Evolutionary conservation across 2,329 filamentous ascomycete genomes (phyloP).

Genomic region (Colletotrichum godetiae): DNA sequence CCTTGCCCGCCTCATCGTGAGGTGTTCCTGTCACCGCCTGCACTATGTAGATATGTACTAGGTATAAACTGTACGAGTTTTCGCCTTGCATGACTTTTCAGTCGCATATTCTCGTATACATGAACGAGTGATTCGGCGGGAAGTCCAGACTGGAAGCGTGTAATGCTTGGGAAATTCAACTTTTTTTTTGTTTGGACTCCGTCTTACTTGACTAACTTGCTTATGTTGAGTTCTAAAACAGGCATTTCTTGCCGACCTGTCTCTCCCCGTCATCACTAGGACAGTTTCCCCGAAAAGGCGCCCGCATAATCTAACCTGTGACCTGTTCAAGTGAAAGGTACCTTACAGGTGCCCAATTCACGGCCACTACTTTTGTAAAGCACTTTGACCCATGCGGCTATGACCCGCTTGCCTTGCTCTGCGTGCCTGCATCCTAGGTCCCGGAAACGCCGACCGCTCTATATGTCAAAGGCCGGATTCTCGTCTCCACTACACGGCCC

Average conservation of each 20-base stretch:
- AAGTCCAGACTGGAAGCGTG: not conserved
- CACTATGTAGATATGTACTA: not conserved
- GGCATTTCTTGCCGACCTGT: not conserved
- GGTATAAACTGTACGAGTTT: not conserved
- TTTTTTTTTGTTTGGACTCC: not conserved
- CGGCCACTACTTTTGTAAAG: not conserved
- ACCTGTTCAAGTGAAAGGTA: not conserved
- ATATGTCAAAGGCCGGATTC: not conserved
- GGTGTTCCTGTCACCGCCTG: not conserved
- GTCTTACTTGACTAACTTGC: no score
- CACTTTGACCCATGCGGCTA: not conserved
- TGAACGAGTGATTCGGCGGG: not conserved
- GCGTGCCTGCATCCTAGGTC: not conserved
- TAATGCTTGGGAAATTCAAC: not conserved
- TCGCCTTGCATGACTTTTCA: not conserved
- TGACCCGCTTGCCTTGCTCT: not conserved
- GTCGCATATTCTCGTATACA: not conserved
- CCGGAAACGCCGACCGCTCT: slow-evolving; percentile 1
- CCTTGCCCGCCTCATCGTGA: not conserved
- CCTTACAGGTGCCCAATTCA: not conserved
- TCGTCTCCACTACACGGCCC: slow-evolving; percentile 4
- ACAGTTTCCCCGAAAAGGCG: not conserved
- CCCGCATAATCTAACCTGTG: not conserved
- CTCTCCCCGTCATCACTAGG: not conserved
- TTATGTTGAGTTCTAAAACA: not conserved